A percentile compares a stretch with the other conserved stretches of the same genome.
phyloP scores from a whole-genome alignment of 176 grass and related monocot species.

The Oryza meridionalis region DNA sequence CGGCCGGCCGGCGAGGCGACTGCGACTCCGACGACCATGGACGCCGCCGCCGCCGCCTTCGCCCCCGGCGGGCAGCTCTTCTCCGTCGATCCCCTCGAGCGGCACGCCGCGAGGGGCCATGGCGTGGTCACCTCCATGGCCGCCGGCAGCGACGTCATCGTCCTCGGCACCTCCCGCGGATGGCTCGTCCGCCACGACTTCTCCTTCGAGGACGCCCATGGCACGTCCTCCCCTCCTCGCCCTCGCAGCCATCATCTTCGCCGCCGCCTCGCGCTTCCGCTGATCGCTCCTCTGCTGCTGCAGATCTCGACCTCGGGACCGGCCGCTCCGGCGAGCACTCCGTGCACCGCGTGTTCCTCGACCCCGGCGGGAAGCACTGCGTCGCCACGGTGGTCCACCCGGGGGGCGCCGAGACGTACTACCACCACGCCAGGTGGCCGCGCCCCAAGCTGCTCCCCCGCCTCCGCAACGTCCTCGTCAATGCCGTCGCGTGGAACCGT shows the following conservation, averaged over 20 bases:
- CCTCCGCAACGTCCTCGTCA: slow-evolving; percentile 75
- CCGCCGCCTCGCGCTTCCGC: neutral
- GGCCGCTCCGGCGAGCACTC: slow-evolving; percentile 80
- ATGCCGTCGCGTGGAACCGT: slow-evolving; percentile 90
- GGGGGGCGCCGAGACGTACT: slow-evolving; percentile 77
- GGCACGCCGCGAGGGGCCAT: slow-evolving; percentile 78
- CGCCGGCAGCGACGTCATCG: slow-evolving; percentile 88
- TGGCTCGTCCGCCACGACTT: slow-evolving; percentile 97
- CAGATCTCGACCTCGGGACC: slow-evolving; percentile 80
- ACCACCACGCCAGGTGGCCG: slow-evolving; percentile 92
- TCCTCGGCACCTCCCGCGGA: slow-evolving; percentile 87
- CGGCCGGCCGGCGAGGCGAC: neutral
- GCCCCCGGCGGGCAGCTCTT: slow-evolving; percentile 54
- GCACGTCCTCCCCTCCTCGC: neutral
- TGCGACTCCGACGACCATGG: slow-evolving; percentile 25
- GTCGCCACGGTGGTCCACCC: slow-evolving; percentile 74
- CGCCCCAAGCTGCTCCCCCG: slow-evolving; percentile 67
- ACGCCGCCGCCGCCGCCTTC: slow-evolving; percentile 21
- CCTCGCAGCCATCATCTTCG: neutral
- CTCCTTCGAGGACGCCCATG: slow-evolving; percentile 68
- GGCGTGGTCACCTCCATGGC: slow-evolving; percentile 88
- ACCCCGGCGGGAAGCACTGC: slow-evolving; percentile 90
- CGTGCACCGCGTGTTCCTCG: slow-evolving; percentile 92
- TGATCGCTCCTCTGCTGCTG: neutral
- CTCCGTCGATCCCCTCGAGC: slow-evolving; percentile 81